Percentiles rank a stretch among this genome's conserved stretches.
phyloP scores from a whole-genome alignment of 768 basidiomycete species.

The Arthromyces matolae region DNA sequence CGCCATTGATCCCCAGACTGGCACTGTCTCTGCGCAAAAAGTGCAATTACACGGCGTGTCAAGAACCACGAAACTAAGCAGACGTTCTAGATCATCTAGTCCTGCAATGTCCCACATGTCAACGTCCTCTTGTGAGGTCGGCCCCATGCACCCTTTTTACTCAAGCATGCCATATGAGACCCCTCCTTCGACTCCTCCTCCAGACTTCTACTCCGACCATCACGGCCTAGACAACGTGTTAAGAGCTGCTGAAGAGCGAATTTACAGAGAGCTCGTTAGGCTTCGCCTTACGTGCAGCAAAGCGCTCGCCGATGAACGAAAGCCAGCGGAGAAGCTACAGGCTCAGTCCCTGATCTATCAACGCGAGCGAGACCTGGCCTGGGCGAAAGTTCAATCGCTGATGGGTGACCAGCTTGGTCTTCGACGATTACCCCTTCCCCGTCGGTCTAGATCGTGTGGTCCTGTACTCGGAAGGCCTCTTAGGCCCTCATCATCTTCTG shows the following conservation, averaged over 20 bases:
- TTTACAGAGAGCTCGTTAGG: constrained; percentile 26
- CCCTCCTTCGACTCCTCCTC: background rate
- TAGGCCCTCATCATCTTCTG: background rate
- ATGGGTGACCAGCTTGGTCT: constrained; percentile 16
- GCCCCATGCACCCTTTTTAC: background rate
- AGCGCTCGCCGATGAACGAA: constrained; percentile 27
- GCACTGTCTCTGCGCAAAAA: background rate
- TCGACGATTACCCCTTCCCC: background rate
- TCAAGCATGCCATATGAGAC: background rate
- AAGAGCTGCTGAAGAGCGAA: constrained; percentile 25
- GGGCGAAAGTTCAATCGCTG: constrained; percentile 27
- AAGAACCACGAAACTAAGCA: background rate
- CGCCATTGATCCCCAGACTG: background rate
- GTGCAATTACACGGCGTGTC: constrained; percentile 9
- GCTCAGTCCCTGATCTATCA: constrained; percentile 27
- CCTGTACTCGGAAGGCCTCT: background rate
- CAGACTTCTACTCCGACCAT: background rate
- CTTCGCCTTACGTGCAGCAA: constrained; percentile 29
- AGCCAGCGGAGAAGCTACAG: constrained; percentile 28
- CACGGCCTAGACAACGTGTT: constrained; percentile 28
- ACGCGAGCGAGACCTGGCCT: constrained; percentile 31
- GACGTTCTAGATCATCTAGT: background rate
- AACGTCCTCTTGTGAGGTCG: background rate
- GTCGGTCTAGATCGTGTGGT: constrained; percentile 5
- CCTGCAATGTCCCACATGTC: background rate